These are phyloP conservation scores for Pseudogymnoascus sp. DNA, from an alignment of 2,329 filamentous ascomycete species.

Conservation along the genomic window DNA sequence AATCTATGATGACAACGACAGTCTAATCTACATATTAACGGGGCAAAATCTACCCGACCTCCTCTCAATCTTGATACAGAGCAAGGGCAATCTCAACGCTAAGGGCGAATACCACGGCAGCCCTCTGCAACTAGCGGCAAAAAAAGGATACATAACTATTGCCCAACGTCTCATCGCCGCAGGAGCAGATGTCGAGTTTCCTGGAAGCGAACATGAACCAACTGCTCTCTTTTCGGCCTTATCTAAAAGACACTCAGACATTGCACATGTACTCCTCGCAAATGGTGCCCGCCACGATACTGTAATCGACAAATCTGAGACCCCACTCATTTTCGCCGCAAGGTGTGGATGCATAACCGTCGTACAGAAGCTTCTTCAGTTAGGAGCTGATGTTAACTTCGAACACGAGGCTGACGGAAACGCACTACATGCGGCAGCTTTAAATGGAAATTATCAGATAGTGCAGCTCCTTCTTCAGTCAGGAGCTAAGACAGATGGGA, in stretches of 20 bases:
- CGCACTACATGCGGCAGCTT: conserved; percentile 7
- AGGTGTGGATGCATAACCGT: conserved; percentile 12
- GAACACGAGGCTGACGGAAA: background rate
- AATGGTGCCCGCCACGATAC: too few species aligned
- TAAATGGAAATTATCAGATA: background rate
- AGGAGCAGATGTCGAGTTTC: background rate
- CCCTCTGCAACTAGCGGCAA: background rate
- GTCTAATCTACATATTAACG: background rate
- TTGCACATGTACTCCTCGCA: background rate
- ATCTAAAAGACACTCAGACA: background rate
- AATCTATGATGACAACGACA: too few species aligned
- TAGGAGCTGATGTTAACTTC: conserved; percentile 13
- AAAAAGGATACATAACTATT: background rate
- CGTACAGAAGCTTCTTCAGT: conserved; percentile 29
- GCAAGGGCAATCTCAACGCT: background rate
- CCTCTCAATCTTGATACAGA: background rate
- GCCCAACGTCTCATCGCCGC: background rate
- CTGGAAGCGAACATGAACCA: too few species aligned
- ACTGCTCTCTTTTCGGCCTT: too few species aligned
- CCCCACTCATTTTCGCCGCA: too few species aligned
- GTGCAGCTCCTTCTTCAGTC: conserved; percentile 13
- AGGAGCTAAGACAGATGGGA: conserved; percentile 12
- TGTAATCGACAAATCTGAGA: too few species aligned
- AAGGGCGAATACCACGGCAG: background rate
- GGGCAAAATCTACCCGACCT: background rate